Base-by-base conservation (phyloP, 352 stramenopile genomes). In the Phytophthora rubi region DNA sequence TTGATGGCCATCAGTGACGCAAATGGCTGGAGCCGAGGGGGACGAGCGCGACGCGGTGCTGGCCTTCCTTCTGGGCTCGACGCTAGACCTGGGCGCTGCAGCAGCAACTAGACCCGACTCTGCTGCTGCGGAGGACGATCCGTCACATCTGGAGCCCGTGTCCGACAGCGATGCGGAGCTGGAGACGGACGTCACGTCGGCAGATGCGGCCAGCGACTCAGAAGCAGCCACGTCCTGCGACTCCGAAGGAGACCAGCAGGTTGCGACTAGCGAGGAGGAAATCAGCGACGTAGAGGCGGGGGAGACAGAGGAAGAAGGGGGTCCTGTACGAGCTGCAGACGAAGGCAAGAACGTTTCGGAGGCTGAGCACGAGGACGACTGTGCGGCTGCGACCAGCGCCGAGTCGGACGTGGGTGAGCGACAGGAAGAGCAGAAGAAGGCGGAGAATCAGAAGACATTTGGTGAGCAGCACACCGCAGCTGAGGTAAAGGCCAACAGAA, bases 1-100 rank as follows among this genome's bases (percentile, higher is more conserved):
- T 48, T 59, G 21, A 63, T 72, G 59, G 18, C 8, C 53, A 69
- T 58, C 65, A 59, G 26, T 26, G 45, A 15, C 8, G 13, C 35
- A 28, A 61, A 71, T 73, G 56, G 23, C 56, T 44, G 13, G 42
- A 35, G 44, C 6, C 21, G 33, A 28, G 30, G 51, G 13, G 8
- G 33, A 60, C 32, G 33, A 63, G 5, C 49, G 35, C 44, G 48
- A 60, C 68, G 44, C 44, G 8, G 68, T 75, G 58, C 52, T 75
- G 18, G 68, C 68, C 16, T 75, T 75, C 62, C 42, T 75, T 12
- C 30, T 75, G 33, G 62, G 68, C 12, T 59, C 68, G 9, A 44
- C 45, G 39, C 30, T 42, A 10, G 47, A 51, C 6, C 32, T 66
- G 4, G 37, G 28, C n/a, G 21, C 39, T 7, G 18, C 45, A 2